phyloP scores from a whole-genome alignment of 176 grass and related monocot species.

The Carex pumila region DNA sequence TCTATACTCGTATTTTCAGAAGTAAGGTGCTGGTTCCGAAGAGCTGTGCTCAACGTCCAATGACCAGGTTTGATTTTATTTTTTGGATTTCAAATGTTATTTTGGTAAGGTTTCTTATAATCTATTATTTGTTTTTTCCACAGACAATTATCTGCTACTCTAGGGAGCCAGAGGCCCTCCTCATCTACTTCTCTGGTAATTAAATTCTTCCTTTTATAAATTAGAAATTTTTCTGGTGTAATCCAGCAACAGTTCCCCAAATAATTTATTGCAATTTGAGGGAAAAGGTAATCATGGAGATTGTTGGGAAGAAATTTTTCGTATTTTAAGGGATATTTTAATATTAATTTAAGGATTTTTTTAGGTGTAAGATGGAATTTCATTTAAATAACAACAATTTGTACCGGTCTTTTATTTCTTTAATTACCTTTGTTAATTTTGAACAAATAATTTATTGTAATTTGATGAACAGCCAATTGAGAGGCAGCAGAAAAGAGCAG shows the following conservation, averaged over 20 bases:
- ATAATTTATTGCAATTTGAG: too few relatives aligned
- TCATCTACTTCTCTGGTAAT: conserved; percentile 32
- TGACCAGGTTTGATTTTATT: conserved; percentile 33
- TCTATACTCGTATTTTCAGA: conserved; percentile 23
- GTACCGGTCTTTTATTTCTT: background rate
- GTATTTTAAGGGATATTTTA: background rate
- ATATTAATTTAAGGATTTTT: background rate
- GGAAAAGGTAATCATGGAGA: background rate
- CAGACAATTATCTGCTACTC: conserved; percentile 45
- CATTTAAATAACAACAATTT: background rate
- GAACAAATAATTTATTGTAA: background rate
- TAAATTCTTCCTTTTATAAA: background rate
- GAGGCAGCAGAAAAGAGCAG: conserved; percentile 33
- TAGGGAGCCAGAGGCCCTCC: conserved; percentile 36
- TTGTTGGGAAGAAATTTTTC: background rate
- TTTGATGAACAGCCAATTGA: conserved; percentile 50
- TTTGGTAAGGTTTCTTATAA: background rate
- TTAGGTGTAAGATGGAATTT: background rate
- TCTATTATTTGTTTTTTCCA: conserved; percentile 1
- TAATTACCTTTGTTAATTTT: background rate
- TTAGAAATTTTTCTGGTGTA: background rate
- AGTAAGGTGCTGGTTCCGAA: conserved; percentile 22
- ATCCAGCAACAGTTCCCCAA: background rate
- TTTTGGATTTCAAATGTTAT: background rate
- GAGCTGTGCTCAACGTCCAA: conserved; percentile 32